Percentiles rank a stretch among this genome's conserved stretches.
phyloP scores from a whole-genome alignment of 208 protist species.

The Trypanosoma rangeli region DNA sequence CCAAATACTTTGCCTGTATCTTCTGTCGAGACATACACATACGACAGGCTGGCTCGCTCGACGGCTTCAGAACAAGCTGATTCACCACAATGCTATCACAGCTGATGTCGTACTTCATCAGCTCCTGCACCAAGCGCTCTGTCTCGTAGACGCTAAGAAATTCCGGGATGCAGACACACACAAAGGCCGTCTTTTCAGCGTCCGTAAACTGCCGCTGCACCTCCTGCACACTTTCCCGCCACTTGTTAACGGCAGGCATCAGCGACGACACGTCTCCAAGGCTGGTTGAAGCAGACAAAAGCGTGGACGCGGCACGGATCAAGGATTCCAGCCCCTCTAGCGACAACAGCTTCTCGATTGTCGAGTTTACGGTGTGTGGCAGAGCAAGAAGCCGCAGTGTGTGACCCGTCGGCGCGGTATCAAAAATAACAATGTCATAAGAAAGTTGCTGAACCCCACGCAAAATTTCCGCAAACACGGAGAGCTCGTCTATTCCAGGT shows the following conservation, averaged over 20 bases:
- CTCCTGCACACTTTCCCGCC: slow-evolving; percentile 40
- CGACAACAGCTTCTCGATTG: slow-evolving; percentile 46
- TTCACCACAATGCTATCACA: slow-evolving; percentile 96
- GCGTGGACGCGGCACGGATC: slow-evolving; percentile 36
- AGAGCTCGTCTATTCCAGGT: slow-evolving; percentile 98
- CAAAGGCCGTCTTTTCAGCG: slow-evolving; percentile 93
- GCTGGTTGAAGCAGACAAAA: slow-evolving; percentile 29
- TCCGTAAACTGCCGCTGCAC: slow-evolving; percentile 71
- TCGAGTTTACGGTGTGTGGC: slow-evolving; percentile 63
- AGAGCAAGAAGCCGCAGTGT: slow-evolving; percentile 96
- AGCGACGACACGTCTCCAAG: slow-evolving; percentile 12
- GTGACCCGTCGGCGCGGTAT: slow-evolving; percentile 99
- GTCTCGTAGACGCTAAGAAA: slow-evolving; percentile 99
- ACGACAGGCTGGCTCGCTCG: slow-evolving; percentile 60
- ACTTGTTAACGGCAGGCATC: slow-evolving; percentile 30
- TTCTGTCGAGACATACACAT: slow-evolving; percentile 88
- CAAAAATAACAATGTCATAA: slow-evolving; percentile 97
- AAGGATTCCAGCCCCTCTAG: slow-evolving; percentile 52
- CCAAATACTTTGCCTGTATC: slow-evolving; percentile 96
- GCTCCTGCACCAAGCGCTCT: slow-evolving; percentile 97
- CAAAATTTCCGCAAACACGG: slow-evolving; percentile 96
- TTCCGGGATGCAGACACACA: slow-evolving; percentile 99
- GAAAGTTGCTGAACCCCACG: slow-evolving; percentile 83
- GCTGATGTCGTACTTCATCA: slow-evolving; percentile 96
- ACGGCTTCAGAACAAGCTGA: slow-evolving; percentile 87